Base-by-base conservation (phyloP, 1,139 yeast genomes). In the Diutina rugosa region DNA sequence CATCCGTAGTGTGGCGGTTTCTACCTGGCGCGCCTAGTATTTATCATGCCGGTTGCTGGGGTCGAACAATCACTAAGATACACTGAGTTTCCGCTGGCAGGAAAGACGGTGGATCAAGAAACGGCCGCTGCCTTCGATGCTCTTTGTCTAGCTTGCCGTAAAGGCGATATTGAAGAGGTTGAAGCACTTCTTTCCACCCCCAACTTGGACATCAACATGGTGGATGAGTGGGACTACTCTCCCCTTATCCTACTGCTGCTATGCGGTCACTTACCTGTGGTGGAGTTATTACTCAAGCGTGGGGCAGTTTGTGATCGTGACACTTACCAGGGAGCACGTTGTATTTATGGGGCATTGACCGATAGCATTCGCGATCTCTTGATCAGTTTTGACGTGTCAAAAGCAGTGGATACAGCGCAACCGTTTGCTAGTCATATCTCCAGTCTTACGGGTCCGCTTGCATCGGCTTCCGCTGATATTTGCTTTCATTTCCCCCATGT, bases 291-390 rank as follows among this genome's bases (percentile, higher is more conserved):
- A 38, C 70, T 87, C 10, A 61, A 67, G 35, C 75, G 84, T 56
- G 95, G 95, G 7, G 90, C 95, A 0, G 76, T 82, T 1, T 85
- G 91, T 67, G 91, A 86, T 65, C 74, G 90, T 64, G 93, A 87
- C 64, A 84, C 90, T 26, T 83, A 82, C 64, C 88, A 87, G 67
- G 95, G 95, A 2, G 90, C 86, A 10, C 74, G 95, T 53, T 87
- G 93, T 61, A 76, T 87, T 1, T 86, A 87, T 64, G 95, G 91
- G 1, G 95, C 95, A 0, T 68, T 87, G 57, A 87, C 79, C 30
- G 90, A 85, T 63, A 69, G 72, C 12, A 87, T 87, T 30, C 68
- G 90, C 55, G 77, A 80, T 56, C 66, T 85, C 32, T 68, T 87
- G 57, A 65, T 84, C 21, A 75, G 82, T 57, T 84, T 78, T 64